A percentile compares a stretch with the other conserved stretches of the same genome.
These are phyloP conservation scores for Starmera quercuum DNA, from an alignment of 805 yeast genomes.

Conservation along the genomic window DNA sequence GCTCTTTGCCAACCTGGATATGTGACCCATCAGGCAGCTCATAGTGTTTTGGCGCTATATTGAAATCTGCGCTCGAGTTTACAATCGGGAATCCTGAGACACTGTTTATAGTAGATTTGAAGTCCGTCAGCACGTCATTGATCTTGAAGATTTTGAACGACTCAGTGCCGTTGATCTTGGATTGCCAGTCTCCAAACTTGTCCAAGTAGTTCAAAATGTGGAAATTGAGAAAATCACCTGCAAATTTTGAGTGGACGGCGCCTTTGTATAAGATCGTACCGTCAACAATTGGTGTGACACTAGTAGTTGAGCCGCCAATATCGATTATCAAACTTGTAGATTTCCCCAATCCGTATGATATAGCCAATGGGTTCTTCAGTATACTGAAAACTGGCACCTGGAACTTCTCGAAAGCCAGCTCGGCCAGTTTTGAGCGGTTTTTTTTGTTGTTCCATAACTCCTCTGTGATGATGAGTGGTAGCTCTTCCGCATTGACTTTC, in stretches of 20 bases:
- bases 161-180: constrained; percentile 18
- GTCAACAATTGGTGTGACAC: constrained; percentile 71
- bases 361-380: constrained; percentile 70
- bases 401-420: constrained; percentile 67
- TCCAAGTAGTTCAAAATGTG: constrained; percentile 47
- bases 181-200: constrained; percentile 21
- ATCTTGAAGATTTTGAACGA: constrained; percentile 33
- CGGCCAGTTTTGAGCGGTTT: constrained; percentile 49
- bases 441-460: constrained; percentile 64
- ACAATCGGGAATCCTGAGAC: constrained; percentile 33
- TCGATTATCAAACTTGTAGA: constrained; percentile 76
- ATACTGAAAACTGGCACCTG: constrained; percentile 72
- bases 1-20: constrained; percentile 43
- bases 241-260: constrained; percentile 59
- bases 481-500: constrained; percentile 48
- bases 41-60: constrained; percentile 33
- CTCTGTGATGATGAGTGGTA: constrained; percentile 57
- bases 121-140: constrained; percentile 37
- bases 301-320: constrained; percentile 60
- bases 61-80: constrained; percentile 23
- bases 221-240: constrained; percentile 76
- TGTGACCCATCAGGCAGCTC: constrained; percentile 53
- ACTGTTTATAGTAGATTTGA: constrained; percentile 34
- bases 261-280: constrained; percentile 67
- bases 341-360: constrained; percentile 70